These are phyloP conservation scores for Ormosia semicastrata DNA, from an alignment of 306 rosid genomes.

Conservation along the genomic window DNA sequence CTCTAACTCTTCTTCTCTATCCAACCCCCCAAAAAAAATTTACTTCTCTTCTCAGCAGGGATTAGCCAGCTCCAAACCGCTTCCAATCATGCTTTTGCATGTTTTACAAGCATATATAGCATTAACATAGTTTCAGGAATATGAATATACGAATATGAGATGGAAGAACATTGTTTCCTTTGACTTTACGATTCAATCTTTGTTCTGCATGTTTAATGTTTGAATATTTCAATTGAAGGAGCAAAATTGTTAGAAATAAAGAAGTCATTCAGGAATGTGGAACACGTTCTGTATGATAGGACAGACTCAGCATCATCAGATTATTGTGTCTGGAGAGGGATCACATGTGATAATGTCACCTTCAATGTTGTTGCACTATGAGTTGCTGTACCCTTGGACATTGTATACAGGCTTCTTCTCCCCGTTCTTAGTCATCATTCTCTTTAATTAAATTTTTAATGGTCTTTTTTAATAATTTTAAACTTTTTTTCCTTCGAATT, in stretches of 20 bases:
- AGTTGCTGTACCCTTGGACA: conserved; percentile 32
- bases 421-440: neutral
- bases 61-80: too few species aligned
- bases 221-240: conserved; percentile 48
- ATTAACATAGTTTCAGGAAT: neutral
- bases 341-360: conserved; percentile 83
- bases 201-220: neutral
- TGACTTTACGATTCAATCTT: neutral
- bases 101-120: neutral
- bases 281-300: conserved; percentile 91
- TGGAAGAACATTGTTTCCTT: neutral
- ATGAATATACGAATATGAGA: neutral
- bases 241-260: conserved; percentile 78
- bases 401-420: neutral
- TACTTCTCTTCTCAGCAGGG: too few species aligned
- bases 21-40: too few species aligned
- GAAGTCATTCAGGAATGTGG: conserved; percentile 89
- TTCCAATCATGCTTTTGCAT: too few species aligned
- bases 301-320: conserved; percentile 75
- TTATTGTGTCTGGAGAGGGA: conserved; percentile 92
- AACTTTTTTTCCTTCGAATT: too few species aligned
- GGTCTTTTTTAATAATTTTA: too few species aligned
- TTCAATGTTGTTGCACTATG: conserved; percentile 86
- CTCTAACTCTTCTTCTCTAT: too few species aligned
- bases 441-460: neutral